phyloP scores from a whole-genome alignment of 1,284 basidiomycete genomes.

The Moesziomyces aphidis region DNA sequence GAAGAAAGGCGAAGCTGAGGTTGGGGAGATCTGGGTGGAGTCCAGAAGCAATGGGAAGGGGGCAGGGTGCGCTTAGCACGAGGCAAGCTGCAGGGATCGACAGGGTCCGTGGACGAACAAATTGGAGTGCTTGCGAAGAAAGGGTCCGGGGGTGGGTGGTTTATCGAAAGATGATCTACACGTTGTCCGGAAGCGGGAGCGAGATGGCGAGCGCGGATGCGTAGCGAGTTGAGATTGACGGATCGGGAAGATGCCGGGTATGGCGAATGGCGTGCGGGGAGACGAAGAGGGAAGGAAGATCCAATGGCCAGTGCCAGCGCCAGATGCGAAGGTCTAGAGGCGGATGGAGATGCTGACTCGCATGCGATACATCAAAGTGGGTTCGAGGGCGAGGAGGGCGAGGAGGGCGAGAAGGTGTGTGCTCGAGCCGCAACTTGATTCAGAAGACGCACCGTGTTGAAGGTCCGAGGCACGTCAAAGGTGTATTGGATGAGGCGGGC shows the following conservation, averaged over 20 bases:
- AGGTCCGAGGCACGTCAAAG: background rate
- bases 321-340: conserved; percentile 18
- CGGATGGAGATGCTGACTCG: conserved; percentile 9
- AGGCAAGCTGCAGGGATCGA: conserved; percentile 4
- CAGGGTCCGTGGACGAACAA: conserved; percentile 3
- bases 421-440: background rate
- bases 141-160: conserved; percentile 6
- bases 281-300: background rate
- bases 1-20: background rate
- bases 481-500: background rate
- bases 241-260: background rate
- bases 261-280: background rate
- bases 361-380: conserved; percentile 11
- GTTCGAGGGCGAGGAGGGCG: background rate
- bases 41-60: background rate
- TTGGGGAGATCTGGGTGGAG: background rate
- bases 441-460: background rate
- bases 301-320: conserved; percentile 27
- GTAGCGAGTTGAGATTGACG: background rate
- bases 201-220: background rate
- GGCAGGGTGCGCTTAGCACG: background rate
- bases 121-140: conserved; percentile 3
- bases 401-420: background rate
- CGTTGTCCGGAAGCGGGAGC: background rate
- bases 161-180: conserved; percentile 19